Percentiles rank a stretch among this genome's conserved stretches.
Evolutionary conservation across 2,329 filamentous ascomycete genomes (phyloP).

Genomic region (Verticillium tricorpus): DNA sequence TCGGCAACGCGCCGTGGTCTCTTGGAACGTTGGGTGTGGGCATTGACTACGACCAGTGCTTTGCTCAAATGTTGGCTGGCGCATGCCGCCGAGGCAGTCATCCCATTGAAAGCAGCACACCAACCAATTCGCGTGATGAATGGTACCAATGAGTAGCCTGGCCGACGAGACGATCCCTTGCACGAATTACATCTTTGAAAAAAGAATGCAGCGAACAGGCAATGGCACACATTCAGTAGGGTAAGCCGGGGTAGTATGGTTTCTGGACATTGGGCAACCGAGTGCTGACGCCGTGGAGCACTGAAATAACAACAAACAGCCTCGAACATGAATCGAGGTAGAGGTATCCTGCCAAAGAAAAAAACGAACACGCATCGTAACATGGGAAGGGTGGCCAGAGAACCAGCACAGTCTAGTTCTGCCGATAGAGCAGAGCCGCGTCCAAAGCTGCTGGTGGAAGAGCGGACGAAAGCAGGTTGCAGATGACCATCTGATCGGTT

Average conservation of each 20-base stretch:
- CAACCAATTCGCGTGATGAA: too few relatives aligned
- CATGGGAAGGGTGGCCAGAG: neutral
- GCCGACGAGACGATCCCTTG: too few relatives aligned
- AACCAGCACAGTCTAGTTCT: neutral
- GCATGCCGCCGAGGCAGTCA: too few relatives aligned
- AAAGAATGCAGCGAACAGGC: too few relatives aligned
- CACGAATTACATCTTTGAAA: too few relatives aligned
- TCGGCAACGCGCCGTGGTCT: too few relatives aligned
- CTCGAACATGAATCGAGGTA: neutral
- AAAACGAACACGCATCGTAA: neutral
- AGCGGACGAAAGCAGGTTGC: neutral
- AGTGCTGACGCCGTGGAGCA: neutral
- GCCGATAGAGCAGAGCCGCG: neutral
- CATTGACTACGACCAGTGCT: too few relatives aligned
- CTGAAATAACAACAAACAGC: neutral
- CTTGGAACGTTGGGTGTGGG: too few relatives aligned
- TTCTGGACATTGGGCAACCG: neutral
- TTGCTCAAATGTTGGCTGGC: too few relatives aligned
- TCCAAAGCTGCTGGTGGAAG: neutral
- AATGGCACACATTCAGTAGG: neutral
- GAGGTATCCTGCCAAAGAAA: constrained; percentile 2
- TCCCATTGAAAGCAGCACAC: too few relatives aligned
- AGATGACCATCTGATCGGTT: neutral
- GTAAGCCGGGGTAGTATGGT: neutral
- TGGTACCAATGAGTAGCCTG: too few relatives aligned